These are phyloP conservation scores for Corylus heterophylla DNA, from an alignment of 306 rosid species.

Conservation along the genomic window DNA sequence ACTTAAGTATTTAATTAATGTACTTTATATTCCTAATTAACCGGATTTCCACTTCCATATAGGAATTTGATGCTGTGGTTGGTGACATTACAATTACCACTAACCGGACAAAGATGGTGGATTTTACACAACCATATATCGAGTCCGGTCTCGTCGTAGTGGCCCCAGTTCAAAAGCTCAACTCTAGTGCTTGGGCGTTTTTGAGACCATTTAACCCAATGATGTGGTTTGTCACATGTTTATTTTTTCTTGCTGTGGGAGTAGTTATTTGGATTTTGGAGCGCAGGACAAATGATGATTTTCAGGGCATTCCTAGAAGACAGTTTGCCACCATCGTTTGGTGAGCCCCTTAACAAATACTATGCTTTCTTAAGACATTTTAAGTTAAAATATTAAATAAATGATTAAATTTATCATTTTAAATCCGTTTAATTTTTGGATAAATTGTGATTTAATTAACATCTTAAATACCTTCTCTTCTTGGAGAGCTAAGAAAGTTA, in stretches of 20 bases:
- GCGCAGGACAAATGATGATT: constrained; percentile 84
- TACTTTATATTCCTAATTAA: constrained; percentile 19
- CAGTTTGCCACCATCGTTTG: constrained; percentile 72
- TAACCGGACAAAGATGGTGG: constrained; percentile 77
- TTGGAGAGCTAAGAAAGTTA: too few species aligned
- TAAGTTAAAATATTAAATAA: too few species aligned
- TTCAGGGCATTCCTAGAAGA: constrained; percentile 83
- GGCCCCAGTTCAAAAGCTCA: constrained; percentile 58
- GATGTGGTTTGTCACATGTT: constrained; percentile 84
- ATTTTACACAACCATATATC: constrained; percentile 87
- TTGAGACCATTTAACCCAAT: constrained; percentile 65
- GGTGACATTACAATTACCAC: constrained; percentile 91
- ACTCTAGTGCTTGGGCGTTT: constrained; percentile 83
- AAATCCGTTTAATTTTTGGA: too few species aligned
- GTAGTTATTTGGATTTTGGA: constrained; percentile 89
- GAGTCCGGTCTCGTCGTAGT: constrained; percentile 96
- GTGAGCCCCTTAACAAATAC: constrained; percentile 36
- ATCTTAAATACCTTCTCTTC: too few species aligned
- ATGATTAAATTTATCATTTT: too few species aligned
- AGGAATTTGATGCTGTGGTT: constrained; percentile 83
- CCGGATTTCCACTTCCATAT: constrained; percentile 25
- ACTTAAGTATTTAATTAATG: too few species aligned
- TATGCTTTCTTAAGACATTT: background rate
- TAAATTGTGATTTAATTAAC: too few species aligned
- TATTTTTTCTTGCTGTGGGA: constrained; percentile 68